A percentile compares a stretch with the other conserved stretches of the same genome.
Conservation (phyloP, 2,329 filamentous ascomycete genomes). For the Arthrobotrys sphaeroides region DNA sequence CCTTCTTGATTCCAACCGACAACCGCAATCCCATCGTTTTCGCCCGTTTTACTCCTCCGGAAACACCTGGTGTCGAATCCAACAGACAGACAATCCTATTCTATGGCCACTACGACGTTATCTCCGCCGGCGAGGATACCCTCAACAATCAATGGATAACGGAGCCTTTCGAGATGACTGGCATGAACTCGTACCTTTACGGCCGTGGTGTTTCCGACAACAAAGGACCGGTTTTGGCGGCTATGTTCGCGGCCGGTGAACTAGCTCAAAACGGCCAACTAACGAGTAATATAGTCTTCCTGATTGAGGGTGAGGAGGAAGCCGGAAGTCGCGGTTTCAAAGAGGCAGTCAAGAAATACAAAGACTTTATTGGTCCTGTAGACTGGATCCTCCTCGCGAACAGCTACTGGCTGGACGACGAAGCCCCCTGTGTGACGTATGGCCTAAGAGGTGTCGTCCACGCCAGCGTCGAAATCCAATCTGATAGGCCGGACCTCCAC, state of each 20-base stretch:
- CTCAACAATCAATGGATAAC: conserved; percentile 79
- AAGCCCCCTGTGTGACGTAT: conserved; percentile 94
- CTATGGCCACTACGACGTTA: conserved; percentile 98
- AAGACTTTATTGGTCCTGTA: conserved; percentile 83
- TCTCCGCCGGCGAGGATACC: conserved; percentile 73
- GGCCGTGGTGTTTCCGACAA: conserved; percentile 97
- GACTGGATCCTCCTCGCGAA: conserved; percentile 96
- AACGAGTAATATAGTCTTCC: conserved; percentile 86
- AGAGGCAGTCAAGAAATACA: conserved; percentile 80
- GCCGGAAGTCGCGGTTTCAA: conserved; percentile 91
- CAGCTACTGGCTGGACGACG: conserved; percentile 98
- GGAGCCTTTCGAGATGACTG: conserved; percentile 88
- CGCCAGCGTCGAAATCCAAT: conserved; percentile 87
- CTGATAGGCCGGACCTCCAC: conserved; percentile 86
- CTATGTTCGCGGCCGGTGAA: conserved; percentile 91
- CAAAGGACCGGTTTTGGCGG: conserved; percentile 94
- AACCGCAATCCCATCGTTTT: conserved; percentile 90
- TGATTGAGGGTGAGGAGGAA: conserved; percentile 97
- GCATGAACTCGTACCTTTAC: conserved; percentile 90
- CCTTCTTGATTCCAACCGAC: conserved; percentile 87
- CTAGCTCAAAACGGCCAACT: conserved; percentile 83
- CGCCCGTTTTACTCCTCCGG: conserved; percentile 78
- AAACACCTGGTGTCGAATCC: conserved; percentile 61
- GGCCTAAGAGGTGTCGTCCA: conserved; percentile 93
- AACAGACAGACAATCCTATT: conserved; percentile 88